Evolutionary conservation across 192 early-diverging fungal species (phyloP).

Genomic region (Diversispora eburnea): DNA sequence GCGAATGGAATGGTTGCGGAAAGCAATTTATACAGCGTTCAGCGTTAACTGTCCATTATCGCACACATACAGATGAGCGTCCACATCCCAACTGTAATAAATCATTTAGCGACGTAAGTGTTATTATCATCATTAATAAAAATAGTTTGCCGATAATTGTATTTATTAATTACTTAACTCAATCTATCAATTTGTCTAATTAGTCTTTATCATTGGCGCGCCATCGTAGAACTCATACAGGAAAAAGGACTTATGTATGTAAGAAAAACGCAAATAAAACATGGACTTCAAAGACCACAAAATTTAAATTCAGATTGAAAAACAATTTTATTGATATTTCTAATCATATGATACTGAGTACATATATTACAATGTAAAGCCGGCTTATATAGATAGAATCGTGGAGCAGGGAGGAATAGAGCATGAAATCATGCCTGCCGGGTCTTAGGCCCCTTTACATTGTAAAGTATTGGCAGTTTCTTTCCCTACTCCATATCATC

Average conservation of each 20-base stretch:
- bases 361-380: no score
- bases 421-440: no score
- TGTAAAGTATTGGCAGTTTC: no score
- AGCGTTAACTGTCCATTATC: conserved; percentile 74
- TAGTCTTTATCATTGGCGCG: conserved; percentile 63
- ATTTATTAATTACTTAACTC: neutral
- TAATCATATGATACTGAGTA: no score
- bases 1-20: conserved; percentile 47
- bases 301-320: no score
- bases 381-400: no score
- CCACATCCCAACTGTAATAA: conserved; percentile 72
- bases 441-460: no score
- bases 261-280: no score
- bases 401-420: no score
- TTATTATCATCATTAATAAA: neutral
- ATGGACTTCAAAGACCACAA: no score
- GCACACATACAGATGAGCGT: conserved; percentile 75
- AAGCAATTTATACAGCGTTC: conserved; percentile 65
- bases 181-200: neutral
- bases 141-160: neutral
- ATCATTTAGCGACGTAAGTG: conserved; percentile 67
- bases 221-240: conserved; percentile 75
- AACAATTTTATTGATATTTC: no score
- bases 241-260: conserved; percentile 73
- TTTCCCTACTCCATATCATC: no score